Conservation (phyloP, 805 yeast species). For the Myxozyma geophila region DNA sequence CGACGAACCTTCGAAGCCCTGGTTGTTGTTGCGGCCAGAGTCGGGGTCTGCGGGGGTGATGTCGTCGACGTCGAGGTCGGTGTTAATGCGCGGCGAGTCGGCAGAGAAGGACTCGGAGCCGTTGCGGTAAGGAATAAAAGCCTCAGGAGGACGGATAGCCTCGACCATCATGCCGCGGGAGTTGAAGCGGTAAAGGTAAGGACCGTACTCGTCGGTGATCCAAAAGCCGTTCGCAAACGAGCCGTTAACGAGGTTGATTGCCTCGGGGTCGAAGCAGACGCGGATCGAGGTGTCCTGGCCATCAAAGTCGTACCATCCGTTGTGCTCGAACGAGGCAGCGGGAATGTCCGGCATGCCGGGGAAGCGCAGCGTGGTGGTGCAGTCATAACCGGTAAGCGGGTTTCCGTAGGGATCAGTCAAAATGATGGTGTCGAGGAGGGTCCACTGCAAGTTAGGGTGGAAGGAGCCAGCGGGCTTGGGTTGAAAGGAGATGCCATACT, state of each 20-base stretch:
- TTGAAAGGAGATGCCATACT: constrained; percentile 23
- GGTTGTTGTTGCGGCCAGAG: constrained; percentile 34
- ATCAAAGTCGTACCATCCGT: constrained; percentile 27
- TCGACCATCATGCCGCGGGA: constrained; percentile 25
- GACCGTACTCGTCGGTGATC: constrained; percentile 35
- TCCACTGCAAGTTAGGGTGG: constrained; percentile 28
- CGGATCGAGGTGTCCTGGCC: constrained; percentile 22
- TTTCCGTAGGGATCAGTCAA: constrained; percentile 32
- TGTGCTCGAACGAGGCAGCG: constrained; percentile 22
- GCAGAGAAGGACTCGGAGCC: constrained; percentile 29
- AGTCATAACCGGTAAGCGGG: constrained; percentile 33
- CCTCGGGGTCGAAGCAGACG: constrained; percentile 32
- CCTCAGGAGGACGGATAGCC: constrained; percentile 33
- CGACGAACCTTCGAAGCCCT: constrained; percentile 31
- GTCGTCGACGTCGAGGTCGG: constrained; percentile 17
- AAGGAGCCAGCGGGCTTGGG: constrained; percentile 14
- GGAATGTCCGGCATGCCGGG: constrained; percentile 27
- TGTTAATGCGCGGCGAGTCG: constrained; percentile 24
- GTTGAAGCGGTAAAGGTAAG: constrained; percentile 29
- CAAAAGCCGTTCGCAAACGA: constrained; percentile 31
- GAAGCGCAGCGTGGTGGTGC: constrained; percentile 23
- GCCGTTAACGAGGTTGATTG: constrained; percentile 24
- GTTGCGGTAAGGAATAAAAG: constrained; percentile 29
- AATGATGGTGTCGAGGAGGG: constrained; percentile 25
- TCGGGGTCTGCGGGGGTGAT: constrained; percentile 28